Evolutionary conservation across 352 stramenopile species (phyloP), one percentile per base, ranked within the genome.

Genomic region (Phytophthora cactorum): DNA sequence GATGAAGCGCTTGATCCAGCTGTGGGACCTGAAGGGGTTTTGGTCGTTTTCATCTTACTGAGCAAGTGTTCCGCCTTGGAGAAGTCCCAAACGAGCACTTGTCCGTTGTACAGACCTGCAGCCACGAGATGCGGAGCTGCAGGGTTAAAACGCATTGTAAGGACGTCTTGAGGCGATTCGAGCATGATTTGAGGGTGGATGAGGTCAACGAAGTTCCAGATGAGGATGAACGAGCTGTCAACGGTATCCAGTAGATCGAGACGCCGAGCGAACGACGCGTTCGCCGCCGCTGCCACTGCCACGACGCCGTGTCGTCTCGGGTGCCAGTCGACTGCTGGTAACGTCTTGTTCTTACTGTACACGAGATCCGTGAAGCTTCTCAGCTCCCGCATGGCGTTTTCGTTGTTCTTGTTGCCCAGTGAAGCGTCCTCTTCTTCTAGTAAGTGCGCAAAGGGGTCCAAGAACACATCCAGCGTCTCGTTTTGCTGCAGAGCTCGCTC

Each of bases 121-220:
- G 83, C 87, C 11, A 97, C 77, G 45, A 97, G 74, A 44, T 95
- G 77, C 15, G 93, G 92, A 58, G 93, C 78, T 11, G 82, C 82
- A 10, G 91, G 88, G 74, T 98, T 98, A 68, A 97, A 97, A 3
- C 87, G 78, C 71, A 98, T 88, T 38, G 84, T 78, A 36, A 93
- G 75, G 9, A 97, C 88, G 55, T 98, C 93, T 50, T 98, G 91
- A 5, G 92, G 92, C 1, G 89, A 83, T 70, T 98, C 86, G 15
- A 98, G 89, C 78, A 98, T 96, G 53, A 98, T 71, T 70, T 97
- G 87, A 12, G 93, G 95, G 58, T 97, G 90, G 46, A 98, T 98
- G n/a, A 98, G 78, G 60, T 98, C 91, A 5, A 88, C 79, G 64
- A 98, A 98, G 63, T 98, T 97, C 95, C 93, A 98, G 41, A 98